A percentile compares a stretch with the other conserved stretches of the same genome.
phyloP scores from a whole-genome alignment of 2,329 filamentous ascomycete genomes.

The Trichoderma hamatum region DNA sequence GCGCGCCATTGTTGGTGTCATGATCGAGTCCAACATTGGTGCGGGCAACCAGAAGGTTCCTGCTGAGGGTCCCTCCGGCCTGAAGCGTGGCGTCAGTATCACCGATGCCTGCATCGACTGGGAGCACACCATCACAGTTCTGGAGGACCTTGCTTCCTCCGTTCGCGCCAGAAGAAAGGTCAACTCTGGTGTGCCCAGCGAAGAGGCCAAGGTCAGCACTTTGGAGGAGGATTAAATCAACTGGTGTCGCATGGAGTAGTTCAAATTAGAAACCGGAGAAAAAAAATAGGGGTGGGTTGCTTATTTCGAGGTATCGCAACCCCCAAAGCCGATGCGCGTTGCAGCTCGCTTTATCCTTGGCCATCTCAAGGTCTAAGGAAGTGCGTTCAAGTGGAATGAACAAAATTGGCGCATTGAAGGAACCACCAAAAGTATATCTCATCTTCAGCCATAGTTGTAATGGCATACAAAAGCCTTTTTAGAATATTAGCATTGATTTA shows the following conservation, averaged over 20 bases:
- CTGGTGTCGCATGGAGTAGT: background rate
- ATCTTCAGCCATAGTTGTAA: background rate
- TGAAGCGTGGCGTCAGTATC: conserved; percentile 91
- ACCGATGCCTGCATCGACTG: conserved; percentile 96
- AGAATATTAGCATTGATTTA: conserved; percentile 3
- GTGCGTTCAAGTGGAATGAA: background rate
- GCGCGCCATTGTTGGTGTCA: conserved; percentile 88
- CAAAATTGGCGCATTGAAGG: conserved; percentile 22
- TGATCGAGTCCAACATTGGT: conserved; percentile 98
- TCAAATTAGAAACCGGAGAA: background rate
- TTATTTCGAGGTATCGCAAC: background rate
- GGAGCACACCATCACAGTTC: conserved; percentile 78
- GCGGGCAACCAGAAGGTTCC: conserved; percentile 90
- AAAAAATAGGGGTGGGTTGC: background rate
- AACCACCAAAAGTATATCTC: conserved; percentile 9
- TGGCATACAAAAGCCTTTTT: background rate
- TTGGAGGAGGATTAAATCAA: conserved; percentile 54
- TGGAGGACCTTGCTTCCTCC: conserved; percentile 84
- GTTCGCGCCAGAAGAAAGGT: conserved; percentile 72
- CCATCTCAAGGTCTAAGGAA: background rate
- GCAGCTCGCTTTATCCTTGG: conserved; percentile 1
- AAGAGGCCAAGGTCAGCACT: conserved; percentile 46
- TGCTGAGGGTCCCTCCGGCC: conserved; percentile 71
- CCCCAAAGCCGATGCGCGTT: background rate
- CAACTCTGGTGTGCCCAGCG: conserved; percentile 44